Evolutionary conservation across 2,329 filamentous ascomycete species (phyloP), one percentile per base, ranked within the genome.

Genomic region (Phaeophleospora eucalypticola): DNA sequence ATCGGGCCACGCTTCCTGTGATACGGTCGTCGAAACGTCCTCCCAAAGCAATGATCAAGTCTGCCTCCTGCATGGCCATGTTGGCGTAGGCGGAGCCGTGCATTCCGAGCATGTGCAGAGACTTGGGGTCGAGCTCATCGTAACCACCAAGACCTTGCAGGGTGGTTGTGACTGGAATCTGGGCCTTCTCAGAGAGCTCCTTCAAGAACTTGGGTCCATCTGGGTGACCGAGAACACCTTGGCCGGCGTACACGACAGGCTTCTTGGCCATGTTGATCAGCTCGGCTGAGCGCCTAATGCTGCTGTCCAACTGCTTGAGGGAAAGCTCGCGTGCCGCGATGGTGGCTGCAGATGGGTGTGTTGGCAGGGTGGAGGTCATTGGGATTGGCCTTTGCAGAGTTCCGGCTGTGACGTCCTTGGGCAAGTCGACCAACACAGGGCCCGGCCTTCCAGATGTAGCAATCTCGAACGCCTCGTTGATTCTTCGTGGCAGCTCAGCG

Each of bases 401-500:
- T 58, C 85, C 84, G 45, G 87, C 93, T 21, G 91, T 97, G 58
- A 97, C 84, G 72, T 98, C 93, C 73, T 97, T 97, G 60, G 91
- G 93, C 54, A 97, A 76, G 68, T 98, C 93, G 53, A 98, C 89
- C 52, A 98, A 81, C 29, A 97, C 93, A 20, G 93, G 93, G 18
- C 93, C 93, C 12, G 93, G 93, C 40, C 93, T 82, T 51, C 93
- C 93, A 61, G 86, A 93, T 35, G 89, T 97, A 34, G 93, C 93
- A 65, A 97, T 97, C 73, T 97, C 90, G 65, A 97, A 97, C 40
- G 93, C 93, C 73, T 97, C 93, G 68, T 96, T 95, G 65, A 97
- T 97, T 56, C 91, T 82, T 61, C 87, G 82, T 41, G 93, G 93
- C 46, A 98, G 78, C 71, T 98, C 93, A 41, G 88, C 89, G 45